A percentile compares a stretch with the other conserved stretches of the same genome.
These are phyloP conservation scores for Centrapalus pauciflorus DNA, from an alignment of 129 eudicot genomes.

Conservation along the genomic window DNA sequence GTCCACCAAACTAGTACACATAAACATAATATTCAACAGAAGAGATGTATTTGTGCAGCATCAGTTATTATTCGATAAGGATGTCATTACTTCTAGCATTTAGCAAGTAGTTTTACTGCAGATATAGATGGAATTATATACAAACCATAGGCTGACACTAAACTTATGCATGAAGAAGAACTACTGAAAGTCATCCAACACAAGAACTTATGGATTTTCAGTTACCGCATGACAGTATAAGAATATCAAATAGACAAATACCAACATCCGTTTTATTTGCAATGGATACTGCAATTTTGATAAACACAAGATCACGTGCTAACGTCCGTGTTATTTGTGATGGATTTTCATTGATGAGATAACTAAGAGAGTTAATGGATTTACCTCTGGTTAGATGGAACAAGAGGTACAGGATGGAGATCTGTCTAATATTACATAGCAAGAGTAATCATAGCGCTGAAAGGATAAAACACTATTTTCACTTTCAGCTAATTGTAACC, in stretches of 20 bases:
- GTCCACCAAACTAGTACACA: constrained; percentile 5
- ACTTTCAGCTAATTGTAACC: background rate
- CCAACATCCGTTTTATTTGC: background rate
- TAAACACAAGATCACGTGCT: constrained; percentile 3
- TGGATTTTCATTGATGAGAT: constrained; percentile 5
- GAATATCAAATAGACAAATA: background rate
- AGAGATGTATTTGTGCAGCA: constrained; percentile 1
- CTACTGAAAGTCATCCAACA: background rate
- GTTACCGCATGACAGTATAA: background rate
- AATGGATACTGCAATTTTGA: constrained; percentile 5
- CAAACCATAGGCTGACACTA: background rate
- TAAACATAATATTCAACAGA: background rate
- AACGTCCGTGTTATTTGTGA: background rate
- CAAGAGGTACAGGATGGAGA: background rate
- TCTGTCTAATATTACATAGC: background rate
- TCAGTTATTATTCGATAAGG: background rate
- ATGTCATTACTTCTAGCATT: background rate
- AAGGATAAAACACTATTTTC: background rate
- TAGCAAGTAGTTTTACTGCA: background rate
- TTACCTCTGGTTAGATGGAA: background rate
- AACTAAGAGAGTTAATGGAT: background rate
- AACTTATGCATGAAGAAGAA: background rate
- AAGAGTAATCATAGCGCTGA: background rate
- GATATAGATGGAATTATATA: background rate
- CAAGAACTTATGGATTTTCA: constrained; percentile 1